These are phyloP conservation scores for Chaetomiaceae sp. DNA, from an alignment of 2,329 filamentous ascomycete species.

Conservation along the genomic window DNA sequence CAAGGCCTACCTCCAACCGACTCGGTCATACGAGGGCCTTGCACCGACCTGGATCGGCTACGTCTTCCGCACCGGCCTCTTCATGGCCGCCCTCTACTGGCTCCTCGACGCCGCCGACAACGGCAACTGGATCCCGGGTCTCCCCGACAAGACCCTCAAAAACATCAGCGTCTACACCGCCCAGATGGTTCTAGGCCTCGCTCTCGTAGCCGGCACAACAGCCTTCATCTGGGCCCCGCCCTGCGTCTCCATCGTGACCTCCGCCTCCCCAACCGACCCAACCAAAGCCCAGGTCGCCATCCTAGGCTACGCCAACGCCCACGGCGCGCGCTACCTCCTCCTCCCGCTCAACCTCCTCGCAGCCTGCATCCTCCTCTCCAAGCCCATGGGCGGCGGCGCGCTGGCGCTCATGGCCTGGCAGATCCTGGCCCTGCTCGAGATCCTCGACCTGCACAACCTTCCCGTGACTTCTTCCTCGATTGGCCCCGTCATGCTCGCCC, in stretches of 20 bases:
- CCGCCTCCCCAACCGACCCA: conserved; percentile 38
- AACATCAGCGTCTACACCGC: conserved; percentile 71
- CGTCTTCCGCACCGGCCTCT: conserved; percentile 69
- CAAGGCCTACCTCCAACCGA: conserved; percentile 75
- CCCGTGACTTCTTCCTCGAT: conserved; percentile 59
- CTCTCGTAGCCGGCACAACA: conserved; percentile 76
- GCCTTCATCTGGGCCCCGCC: conserved; percentile 85
- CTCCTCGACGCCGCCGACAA: conserved; percentile 84
- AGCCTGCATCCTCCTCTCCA: conserved; percentile 75
- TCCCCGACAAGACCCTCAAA: conserved; percentile 63
- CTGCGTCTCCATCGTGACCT: conserved; percentile 67
- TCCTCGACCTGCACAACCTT: conserved; percentile 57
- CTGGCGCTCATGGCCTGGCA: conserved; percentile 83
- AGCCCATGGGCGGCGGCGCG: conserved; percentile 88
- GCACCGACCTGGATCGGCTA: conserved; percentile 80
- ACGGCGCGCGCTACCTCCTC: conserved; percentile 85
- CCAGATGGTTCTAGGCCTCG: conserved; percentile 73
- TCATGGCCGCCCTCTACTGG: conserved; percentile 81
- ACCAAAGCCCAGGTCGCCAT: conserved; percentile 64
- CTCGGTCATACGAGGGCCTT: conserved; percentile 81
- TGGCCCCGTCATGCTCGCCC: conserved; percentile 75
- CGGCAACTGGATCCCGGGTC: conserved; percentile 65
- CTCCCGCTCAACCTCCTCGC: conserved; percentile 74
- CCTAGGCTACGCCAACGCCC: conserved; percentile 87
- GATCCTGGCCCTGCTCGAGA: conserved; percentile 70